Conservation (phyloP, 2,329 filamentous ascomycete genomes). For the Cladosporium oxysporum region DNA sequence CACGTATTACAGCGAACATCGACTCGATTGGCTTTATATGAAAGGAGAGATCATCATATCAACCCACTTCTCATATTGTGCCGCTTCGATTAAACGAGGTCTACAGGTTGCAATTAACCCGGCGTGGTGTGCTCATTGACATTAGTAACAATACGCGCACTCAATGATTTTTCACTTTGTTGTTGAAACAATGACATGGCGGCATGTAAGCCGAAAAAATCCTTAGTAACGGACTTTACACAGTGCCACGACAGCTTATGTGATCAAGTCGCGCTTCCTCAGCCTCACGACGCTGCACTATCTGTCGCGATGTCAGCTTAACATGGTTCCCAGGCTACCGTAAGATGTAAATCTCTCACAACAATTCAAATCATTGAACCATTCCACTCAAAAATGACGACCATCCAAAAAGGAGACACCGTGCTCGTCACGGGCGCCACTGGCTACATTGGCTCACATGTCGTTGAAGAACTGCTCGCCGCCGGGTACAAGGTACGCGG, state of each 20-base stretch:
- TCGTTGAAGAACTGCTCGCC: constrained; percentile 30
- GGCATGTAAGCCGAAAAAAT: neutral
- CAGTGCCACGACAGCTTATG: neutral
- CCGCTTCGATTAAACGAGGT: neutral
- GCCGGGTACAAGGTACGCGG: constrained; percentile 35
- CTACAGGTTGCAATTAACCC: neutral
- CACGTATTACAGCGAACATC: neutral
- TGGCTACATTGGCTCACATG: constrained; percentile 33
- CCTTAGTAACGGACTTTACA: neutral
- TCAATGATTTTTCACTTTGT: neutral
- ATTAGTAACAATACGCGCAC: neutral
- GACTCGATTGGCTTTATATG: neutral
- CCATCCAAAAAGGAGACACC: constrained; percentile 27
- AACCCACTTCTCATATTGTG: neutral
- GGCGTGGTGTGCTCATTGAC: neutral
- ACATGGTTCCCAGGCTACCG: neutral
- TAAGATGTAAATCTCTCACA: neutral
- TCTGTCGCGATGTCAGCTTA: neutral
- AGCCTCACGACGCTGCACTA: neutral
- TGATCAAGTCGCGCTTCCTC: neutral
- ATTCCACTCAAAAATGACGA: constrained; percentile 11
- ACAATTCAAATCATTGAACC: neutral
- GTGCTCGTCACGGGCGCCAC: constrained; percentile 35
- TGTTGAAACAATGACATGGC: neutral
- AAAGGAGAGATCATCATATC: neutral